Percentiles rank a stretch among this genome's conserved stretches.
Evolutionary conservation across 768 basidiomycete species (phyloP).

Genomic region (Amanita pallidorosea): DNA sequence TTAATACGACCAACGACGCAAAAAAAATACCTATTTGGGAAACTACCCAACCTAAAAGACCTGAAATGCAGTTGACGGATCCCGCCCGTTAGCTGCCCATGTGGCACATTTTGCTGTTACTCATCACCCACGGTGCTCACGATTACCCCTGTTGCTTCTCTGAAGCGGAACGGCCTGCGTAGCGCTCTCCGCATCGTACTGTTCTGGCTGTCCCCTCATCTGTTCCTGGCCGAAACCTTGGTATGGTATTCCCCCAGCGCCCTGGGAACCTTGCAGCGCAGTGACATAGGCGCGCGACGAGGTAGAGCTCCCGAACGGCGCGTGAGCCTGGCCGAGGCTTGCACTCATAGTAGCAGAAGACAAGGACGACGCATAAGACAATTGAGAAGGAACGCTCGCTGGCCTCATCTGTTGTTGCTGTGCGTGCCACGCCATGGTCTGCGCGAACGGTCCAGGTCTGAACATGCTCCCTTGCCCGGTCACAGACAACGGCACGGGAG

Average conservation of each 20-base stretch:
- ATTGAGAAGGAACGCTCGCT: not conserved
- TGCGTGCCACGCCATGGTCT: not conserved
- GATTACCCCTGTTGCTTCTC: not conserved
- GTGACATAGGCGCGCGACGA: not conserved
- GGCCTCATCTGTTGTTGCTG: slow-evolving; percentile 1
- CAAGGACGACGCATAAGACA: not conserved
- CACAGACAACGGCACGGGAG: not conserved
- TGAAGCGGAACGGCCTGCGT: not conserved
- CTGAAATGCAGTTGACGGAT: no score
- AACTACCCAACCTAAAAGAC: not conserved
- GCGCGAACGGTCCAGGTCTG: not conserved
- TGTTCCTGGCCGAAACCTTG: not conserved
- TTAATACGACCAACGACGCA: no score
- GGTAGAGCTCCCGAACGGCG: not conserved
- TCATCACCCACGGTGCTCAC: not conserved
- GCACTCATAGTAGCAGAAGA: not conserved
- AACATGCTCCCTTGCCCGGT: not conserved
- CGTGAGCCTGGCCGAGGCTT: not conserved
- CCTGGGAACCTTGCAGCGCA: not conserved
- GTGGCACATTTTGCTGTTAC: not conserved
- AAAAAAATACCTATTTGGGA: no score
- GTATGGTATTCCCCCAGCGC: not conserved
- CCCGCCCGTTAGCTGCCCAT: no score
- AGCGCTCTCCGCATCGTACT: not conserved
- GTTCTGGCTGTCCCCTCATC: not conserved